Evolutionary conservation across 352 stramenopile species (phyloP), one percentile per base, ranked within the genome.

Genomic region (Sclerospora graminicola): DNA sequence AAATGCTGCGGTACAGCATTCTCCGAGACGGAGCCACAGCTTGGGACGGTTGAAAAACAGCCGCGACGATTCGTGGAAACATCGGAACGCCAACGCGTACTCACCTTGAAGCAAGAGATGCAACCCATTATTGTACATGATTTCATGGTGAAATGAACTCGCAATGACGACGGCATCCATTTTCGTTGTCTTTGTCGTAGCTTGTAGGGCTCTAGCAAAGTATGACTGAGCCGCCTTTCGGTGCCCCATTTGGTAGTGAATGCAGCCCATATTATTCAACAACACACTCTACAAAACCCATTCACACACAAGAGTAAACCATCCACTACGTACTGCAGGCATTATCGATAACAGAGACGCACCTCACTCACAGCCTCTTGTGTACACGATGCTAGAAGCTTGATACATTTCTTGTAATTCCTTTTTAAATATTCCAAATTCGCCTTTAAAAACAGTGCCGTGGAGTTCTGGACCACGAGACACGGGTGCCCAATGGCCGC

Each of bases 361-460:
- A 86, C 73, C 61, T 90, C 81, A 41, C 82, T 82, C 18, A 93
- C 76, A 9, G 81, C 73, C 38, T 82, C 60, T 54, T 87, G 72
- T 65, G 81, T 84, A 68, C 81, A 93, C 29, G 83, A 95, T 37
- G 82, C 84, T 42, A 96, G 61, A 46, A 96, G 68, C 72, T 96
- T 96, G 62, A 96, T 89, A 49, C 79, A 92, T 66, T 96, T 96
- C 63, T 93, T 94, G 68, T 95, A 94, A 60, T 96, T 96, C 52
- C 85, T 83, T 40, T 89, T 78, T 66, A 97, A 77, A 81, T 96
- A 95, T 71, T 96, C 88, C 45, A 96, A 66, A 46, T 97, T 95
- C 10, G 88, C 88, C 64, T 95, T 95, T 20, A 97, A 63, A 62
- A 95, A 97, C 44, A 95, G 59, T 33, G 70, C 84, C 15, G 82